Conservation (phyloP, 2,329 filamentous ascomycete genomes). For the Amphichorda felina region DNA sequence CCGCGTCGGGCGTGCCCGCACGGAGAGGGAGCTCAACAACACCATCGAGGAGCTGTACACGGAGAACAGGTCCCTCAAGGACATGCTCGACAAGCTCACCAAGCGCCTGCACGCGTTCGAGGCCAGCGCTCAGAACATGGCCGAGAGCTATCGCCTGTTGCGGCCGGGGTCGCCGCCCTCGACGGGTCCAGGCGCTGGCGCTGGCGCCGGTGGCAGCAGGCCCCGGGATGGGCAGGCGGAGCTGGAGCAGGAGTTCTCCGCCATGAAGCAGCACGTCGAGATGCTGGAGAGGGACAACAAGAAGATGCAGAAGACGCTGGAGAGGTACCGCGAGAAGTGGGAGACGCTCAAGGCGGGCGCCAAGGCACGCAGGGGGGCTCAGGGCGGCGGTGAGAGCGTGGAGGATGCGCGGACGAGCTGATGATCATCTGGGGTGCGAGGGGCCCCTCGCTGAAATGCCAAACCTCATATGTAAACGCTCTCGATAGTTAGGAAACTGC, state of each 20-base stretch:
- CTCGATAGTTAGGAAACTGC: neutral
- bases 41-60: conserved; percentile 79
- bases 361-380: conserved; percentile 38
- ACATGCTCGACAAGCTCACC: conserved; percentile 74
- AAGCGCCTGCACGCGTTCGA: conserved; percentile 89
- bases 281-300: conserved; percentile 51
- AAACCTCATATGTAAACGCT: no score
- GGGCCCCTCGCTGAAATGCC: no score
- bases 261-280: conserved; percentile 48
- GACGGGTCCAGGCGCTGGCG: conserved; percentile 14
- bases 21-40: conserved; percentile 41
- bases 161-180: conserved; percentile 41
- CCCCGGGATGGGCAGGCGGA: conserved; percentile 35
- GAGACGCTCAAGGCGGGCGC: conserved; percentile 49
- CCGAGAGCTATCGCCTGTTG: conserved; percentile 65
- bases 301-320: conserved; percentile 42
- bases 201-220: conserved; percentile 27
- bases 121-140: conserved; percentile 77
- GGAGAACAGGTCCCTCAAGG: conserved; percentile 78
- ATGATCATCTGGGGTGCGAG: no score
- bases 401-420: conserved; percentile 15
- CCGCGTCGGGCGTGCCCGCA: conserved; percentile 25
- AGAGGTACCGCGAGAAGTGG: conserved; percentile 49
- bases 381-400: conserved; percentile 19
- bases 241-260: conserved; percentile 53